A percentile compares a stretch with the other conserved stretches of the same genome.
These are phyloP conservation scores for Zhuliangozyma blackwelliae DNA, from an alignment of 1,139 yeast genomes.

Conservation along the genomic window DNA sequence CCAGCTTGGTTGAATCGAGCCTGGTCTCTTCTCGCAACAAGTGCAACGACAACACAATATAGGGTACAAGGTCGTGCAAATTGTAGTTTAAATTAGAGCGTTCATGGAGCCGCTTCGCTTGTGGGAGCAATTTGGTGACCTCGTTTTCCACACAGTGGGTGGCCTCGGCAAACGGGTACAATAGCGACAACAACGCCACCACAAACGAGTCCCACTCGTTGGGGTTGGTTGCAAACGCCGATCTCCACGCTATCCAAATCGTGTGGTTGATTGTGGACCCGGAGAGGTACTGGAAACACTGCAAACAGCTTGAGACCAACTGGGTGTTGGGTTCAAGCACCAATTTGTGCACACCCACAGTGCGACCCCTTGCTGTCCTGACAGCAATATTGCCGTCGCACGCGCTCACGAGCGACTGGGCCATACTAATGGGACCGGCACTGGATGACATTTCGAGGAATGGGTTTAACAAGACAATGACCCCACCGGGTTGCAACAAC, in stretches of 20 bases:
- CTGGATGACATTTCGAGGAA: slow-evolving; percentile 51
- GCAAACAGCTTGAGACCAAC: slow-evolving; percentile 40
- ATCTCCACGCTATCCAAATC: slow-evolving; percentile 62
- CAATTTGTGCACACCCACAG: slow-evolving; percentile 17
- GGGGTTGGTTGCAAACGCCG: slow-evolving; percentile 42
- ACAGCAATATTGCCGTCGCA: slow-evolving; percentile 28
- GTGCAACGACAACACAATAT: slow-evolving; percentile 68
- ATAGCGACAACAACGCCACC: slow-evolving; percentile 45
- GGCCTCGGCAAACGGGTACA: slow-evolving; percentile 36
- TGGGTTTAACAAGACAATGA: slow-evolving; percentile 56
- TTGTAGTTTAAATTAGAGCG: slow-evolving; percentile 30
- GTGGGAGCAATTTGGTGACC: slow-evolving; percentile 37
- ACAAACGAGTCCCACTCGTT: slow-evolving; percentile 66
- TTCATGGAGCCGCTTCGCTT: slow-evolving; percentile 30
- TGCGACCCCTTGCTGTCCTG: slow-evolving; percentile 15
- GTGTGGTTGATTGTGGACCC: slow-evolving; percentile 56
- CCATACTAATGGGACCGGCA: slow-evolving; percentile 28
- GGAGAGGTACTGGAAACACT: slow-evolving; percentile 50
- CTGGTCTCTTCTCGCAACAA: slow-evolving; percentile 70
- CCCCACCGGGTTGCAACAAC: slow-evolving; percentile 23
- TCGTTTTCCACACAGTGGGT: slow-evolving; percentile 21
- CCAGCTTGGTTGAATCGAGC: slow-evolving; percentile 47
- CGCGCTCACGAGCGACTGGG: slow-evolving; percentile 14
- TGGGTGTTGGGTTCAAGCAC: slow-evolving; percentile 44
- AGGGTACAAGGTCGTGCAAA: slow-evolving; percentile 51